Evolutionary conservation across 352 stramenopile species (phyloP).

Genomic region (Sclerospora graminicola): DNA sequence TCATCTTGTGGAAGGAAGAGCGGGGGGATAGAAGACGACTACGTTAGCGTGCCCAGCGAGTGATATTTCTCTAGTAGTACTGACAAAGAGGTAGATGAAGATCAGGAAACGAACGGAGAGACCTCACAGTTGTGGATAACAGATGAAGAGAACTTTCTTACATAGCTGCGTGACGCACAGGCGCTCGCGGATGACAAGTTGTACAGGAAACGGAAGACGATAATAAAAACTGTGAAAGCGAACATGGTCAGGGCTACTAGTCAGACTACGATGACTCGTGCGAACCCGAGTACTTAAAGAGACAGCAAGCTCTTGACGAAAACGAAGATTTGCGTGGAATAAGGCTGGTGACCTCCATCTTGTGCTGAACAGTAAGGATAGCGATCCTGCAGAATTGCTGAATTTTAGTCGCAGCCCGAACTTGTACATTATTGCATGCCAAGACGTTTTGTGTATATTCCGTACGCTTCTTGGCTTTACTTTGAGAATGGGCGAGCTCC

Average conservation of each 20-base stretch:
- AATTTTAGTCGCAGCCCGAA: too few species aligned
- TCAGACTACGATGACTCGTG: too few species aligned
- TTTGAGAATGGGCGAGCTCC: conserved; percentile 25
- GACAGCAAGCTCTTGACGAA: conserved; percentile 18
- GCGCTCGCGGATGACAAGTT: conserved; percentile 40
- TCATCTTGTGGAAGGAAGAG: conserved; percentile 28
- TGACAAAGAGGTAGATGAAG: conserved; percentile 36
- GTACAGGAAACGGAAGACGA: conserved; percentile 21
- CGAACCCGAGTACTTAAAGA: conserved; percentile 16
- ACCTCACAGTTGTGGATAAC: conserved; percentile 12
- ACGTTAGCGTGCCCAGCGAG: conserved; percentile 41
- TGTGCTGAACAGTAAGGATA: conserved; percentile 16
- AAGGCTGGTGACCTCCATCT: conserved; percentile 23
- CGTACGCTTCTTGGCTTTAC: too few species aligned
- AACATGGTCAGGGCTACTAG: conserved; percentile 56
- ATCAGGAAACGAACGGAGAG: conserved; percentile 7
- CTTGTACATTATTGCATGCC: conserved; percentile 55
- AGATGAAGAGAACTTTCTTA: conserved; percentile 29
- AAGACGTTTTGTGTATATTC: conserved; percentile 43
- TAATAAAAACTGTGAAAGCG: conserved; percentile 22
- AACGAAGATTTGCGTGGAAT: conserved; percentile 49
- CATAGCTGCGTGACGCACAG: conserved; percentile 34
- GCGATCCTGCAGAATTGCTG: too few species aligned
- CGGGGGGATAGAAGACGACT: conserved; percentile 29
- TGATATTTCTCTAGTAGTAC: conserved; percentile 61